Evolutionary conservation across 352 stramenopile species (phyloP).

Genomic region (Thraustochytrium sp.): DNA sequence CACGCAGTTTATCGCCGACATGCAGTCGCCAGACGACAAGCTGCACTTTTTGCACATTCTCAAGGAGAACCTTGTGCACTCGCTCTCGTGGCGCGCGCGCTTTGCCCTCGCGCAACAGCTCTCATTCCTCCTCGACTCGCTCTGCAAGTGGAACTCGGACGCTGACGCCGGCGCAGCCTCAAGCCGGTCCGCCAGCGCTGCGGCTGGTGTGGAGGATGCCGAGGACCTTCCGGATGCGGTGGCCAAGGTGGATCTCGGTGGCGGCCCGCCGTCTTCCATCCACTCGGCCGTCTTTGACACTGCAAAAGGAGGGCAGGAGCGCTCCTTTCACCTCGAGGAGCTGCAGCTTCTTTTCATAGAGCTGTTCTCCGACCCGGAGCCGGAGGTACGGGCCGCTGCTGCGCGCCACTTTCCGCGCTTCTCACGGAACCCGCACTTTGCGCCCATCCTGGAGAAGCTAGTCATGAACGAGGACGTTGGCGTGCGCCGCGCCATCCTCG

Average conservation of each 20-base stretch:
- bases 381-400: neutral
- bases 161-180: too few species aligned
- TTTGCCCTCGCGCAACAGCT: constrained; percentile 25
- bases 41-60: neutral
- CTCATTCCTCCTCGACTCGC: neutral
- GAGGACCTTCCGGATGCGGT: constrained; percentile 1
- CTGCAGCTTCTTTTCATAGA: neutral
- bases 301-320: neutral
- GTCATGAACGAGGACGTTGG: neutral
- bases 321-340: neutral
- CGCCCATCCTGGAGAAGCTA: neutral
- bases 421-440: neutral
- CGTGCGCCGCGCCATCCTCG: neutral
- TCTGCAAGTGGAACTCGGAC: neutral
- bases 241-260: neutral
- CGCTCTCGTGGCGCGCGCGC: neutral
- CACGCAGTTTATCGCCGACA: neutral
- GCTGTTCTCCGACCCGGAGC: constrained; percentile 25
- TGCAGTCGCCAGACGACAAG: neutral
- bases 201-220: too few species aligned
- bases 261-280: neutral
- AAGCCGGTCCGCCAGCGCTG: too few species aligned
- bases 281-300: neutral
- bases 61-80: constrained; percentile 24
- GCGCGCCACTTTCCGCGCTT: neutral